phyloP scores from a whole-genome alignment of 2,329 filamentous ascomycete genomes.

The Penicillium sp. region DNA sequence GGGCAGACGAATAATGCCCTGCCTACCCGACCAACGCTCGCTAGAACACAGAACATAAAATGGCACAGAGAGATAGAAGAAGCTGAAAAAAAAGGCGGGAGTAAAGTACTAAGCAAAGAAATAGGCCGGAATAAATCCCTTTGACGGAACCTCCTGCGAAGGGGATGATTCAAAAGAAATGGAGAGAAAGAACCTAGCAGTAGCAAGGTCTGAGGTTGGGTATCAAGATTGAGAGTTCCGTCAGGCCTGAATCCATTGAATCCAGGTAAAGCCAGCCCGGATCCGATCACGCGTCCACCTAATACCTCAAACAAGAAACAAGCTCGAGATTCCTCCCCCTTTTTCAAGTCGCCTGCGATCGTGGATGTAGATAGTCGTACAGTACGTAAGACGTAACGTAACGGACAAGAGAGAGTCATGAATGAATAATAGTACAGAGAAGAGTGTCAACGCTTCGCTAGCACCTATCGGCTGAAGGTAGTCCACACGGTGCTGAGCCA shows the following conservation, averaged over 20 bases:
- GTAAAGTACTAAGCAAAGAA: not conserved
- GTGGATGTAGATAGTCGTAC: constrained; percentile 23
- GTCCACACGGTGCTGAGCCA: constrained; percentile 41
- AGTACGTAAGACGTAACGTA: constrained; percentile 25
- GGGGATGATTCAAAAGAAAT: not conserved
- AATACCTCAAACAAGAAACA: not conserved
- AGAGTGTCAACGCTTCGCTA: constrained; percentile 2
- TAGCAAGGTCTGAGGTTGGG: not conserved
- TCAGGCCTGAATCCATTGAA: no score
- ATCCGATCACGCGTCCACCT: not conserved
- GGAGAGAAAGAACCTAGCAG: not conserved
- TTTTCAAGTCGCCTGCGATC: constrained; percentile 12
- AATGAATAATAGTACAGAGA: constrained; percentile 30
- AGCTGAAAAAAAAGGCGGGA: not conserved
- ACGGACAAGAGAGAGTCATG: constrained; percentile 12
- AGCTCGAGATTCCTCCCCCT: not conserved
- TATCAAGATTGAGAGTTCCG: not conserved
- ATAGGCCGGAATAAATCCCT: not conserved
- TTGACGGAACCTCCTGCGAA: not conserved
- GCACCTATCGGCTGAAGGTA: constrained; percentile 28
- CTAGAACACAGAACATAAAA: not conserved
- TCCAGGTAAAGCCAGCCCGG: not conserved
- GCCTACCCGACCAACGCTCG: constrained; percentile 1
- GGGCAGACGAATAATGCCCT: not conserved
- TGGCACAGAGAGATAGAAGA: not conserved